Conservation (phyloP, 176 grass and related monocot species). For the Microstegium vimineum region DNA sequence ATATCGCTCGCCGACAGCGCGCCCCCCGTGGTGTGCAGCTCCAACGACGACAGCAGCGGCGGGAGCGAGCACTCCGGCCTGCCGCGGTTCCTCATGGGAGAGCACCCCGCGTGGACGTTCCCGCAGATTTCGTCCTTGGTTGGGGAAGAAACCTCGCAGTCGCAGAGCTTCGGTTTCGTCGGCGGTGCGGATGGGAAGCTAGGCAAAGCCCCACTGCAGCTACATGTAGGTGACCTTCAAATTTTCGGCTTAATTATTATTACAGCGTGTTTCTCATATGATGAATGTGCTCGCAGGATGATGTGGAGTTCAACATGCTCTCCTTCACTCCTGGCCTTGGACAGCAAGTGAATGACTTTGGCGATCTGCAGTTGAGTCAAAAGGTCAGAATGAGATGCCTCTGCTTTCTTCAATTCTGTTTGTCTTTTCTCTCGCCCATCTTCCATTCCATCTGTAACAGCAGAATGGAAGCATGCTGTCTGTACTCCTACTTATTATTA, state of each 20-base stretch:
- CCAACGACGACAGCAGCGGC: slow-evolving; percentile 29
- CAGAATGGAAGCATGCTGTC: not conserved
- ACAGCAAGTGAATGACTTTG: not conserved
- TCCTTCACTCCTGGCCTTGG: slow-evolving; percentile 30
- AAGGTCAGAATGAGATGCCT: slow-evolving; percentile 22
- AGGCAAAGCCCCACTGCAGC: not conserved
- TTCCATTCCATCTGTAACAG: not conserved
- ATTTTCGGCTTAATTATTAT: not conserved
- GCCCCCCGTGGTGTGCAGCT: slow-evolving; percentile 23
- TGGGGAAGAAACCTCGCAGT: slow-evolving; percentile 6
- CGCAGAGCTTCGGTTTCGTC: slow-evolving; percentile 28
- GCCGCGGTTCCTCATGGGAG: slow-evolving; percentile 28
- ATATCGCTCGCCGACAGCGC: slow-evolving; percentile 12
- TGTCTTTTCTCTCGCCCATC: not conserved
- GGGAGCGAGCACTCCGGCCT: slow-evolving; percentile 32
- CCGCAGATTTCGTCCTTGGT: not conserved
- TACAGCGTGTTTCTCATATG: not conserved
- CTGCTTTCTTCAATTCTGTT: not conserved
- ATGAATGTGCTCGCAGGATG: slow-evolving; percentile 6
- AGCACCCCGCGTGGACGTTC: slow-evolving; percentile 6
- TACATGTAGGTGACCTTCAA: slow-evolving; percentile 8
- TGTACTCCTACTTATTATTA: not conserved
- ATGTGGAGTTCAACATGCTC: slow-evolving; percentile 15
- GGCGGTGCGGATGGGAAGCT: not conserved
- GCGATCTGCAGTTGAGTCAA: slow-evolving; percentile 16